phyloP scores from a whole-genome alignment of 441 rosid genomes.

The Daphne laureola region DNA sequence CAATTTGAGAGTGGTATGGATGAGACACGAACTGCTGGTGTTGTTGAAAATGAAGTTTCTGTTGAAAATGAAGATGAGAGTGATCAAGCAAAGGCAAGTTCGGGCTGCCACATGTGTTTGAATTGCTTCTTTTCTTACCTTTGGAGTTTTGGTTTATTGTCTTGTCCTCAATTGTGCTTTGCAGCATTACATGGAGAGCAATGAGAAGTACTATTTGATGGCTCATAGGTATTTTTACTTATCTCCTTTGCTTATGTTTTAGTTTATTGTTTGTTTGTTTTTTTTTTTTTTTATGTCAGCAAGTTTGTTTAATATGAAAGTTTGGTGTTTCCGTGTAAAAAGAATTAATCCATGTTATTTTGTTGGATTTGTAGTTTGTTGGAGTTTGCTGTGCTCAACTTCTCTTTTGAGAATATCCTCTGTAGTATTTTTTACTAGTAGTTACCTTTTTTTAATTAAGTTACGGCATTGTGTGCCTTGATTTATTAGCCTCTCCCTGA shows the following conservation, averaged over 20 bases:
- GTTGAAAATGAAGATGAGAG: constrained; percentile 87
- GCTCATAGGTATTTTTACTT: constrained; percentile 68
- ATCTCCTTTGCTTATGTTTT: constrained; percentile 9
- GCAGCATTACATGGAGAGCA: constrained; percentile 97
- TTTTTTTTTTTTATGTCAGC: too few relatives aligned
- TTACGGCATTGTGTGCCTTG: background rate
- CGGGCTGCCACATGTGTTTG: constrained; percentile 15
- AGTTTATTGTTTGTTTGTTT: too few relatives aligned
- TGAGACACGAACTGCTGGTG: constrained; percentile 34
- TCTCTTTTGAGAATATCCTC: constrained; percentile 2
- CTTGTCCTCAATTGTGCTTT: constrained; percentile 13
- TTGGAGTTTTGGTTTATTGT: background rate
- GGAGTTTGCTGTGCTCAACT: background rate
- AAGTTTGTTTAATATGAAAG: background rate
- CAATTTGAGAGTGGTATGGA: constrained; percentile 62
- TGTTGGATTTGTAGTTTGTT: background rate
- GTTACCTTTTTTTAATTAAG: constrained; percentile 7
- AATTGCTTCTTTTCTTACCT: constrained; percentile 14
- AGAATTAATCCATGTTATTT: too few relatives aligned
- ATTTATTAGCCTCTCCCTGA: background rate
- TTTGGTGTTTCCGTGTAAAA: background rate
- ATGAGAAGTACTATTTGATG: constrained; percentile 93
- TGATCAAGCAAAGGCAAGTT: constrained; percentile 84
- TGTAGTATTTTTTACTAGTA: constrained; percentile 5
- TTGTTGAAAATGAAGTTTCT: constrained; percentile 49